Evolutionary conservation across 2,329 filamentous ascomycete genomes (phyloP).

Genomic region (Penicillium freii): DNA sequence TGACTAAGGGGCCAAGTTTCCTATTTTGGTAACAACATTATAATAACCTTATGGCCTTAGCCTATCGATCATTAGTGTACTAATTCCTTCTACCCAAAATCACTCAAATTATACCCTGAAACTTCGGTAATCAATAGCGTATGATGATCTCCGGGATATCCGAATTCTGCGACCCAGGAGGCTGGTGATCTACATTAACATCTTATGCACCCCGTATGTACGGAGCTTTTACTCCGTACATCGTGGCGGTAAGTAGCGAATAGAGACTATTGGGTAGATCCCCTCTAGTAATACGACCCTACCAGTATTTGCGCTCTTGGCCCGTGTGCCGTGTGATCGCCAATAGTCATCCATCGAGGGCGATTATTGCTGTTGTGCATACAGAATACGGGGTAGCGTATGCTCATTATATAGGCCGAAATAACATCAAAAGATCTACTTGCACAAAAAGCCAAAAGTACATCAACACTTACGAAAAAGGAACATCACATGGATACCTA

Average conservation of each 20-base stretch:
- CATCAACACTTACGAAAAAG: no score
- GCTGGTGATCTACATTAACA: neutral
- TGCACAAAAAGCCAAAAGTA: neutral
- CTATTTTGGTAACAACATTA: neutral
- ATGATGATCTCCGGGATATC: neutral
- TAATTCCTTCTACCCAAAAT: neutral
- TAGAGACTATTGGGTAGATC: constrained; percentile 1
- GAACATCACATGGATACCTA: neutral
- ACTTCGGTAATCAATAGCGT: neutral
- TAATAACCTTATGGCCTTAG: neutral
- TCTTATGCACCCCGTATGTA: neutral
- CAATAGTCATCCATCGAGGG: neutral
- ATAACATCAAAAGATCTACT: neutral
- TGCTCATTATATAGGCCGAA: no score
- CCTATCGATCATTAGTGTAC: neutral
- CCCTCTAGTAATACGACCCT: neutral
- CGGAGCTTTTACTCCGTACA: neutral
- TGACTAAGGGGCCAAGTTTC: neutral
- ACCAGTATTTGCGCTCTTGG: neutral
- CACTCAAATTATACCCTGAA: neutral
- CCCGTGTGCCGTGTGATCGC: neutral
- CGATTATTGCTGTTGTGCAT: neutral
- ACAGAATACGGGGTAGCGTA: neutral
- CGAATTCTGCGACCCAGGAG: neutral
- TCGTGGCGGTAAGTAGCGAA: neutral